phyloP scores from a whole-genome alignment of 2,329 filamentous ascomycete species.

The Penicillium digitatum region DNA sequence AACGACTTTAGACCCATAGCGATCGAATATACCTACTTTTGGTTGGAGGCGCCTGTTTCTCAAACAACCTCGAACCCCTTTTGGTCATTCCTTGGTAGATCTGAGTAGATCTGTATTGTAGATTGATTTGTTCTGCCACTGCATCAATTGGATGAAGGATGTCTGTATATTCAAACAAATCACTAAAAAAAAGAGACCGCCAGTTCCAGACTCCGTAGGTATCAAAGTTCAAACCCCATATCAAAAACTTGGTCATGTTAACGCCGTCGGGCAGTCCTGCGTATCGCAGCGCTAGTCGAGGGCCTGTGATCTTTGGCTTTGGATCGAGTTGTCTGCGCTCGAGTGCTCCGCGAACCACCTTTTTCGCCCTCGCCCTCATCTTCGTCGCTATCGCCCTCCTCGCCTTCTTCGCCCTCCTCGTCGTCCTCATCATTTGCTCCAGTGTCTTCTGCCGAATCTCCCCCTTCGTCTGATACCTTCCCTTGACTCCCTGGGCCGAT shows the following conservation, averaged over 20 bases:
- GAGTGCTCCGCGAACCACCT: constrained; percentile 38
- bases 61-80: background rate
- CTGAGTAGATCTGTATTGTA: background rate
- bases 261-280: constrained; percentile 37
- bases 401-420: constrained; percentile 38
- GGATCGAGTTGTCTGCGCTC: constrained; percentile 34
- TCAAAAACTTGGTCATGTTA: constrained; percentile 14
- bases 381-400: constrained; percentile 39
- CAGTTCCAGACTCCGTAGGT: constrained; percentile 21
- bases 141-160: background rate
- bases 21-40: constrained; percentile 37
- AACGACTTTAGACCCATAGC: constrained; percentile 39
- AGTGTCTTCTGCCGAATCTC: constrained; percentile 36
- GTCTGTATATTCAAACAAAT: constrained; percentile 7
- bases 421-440: constrained; percentile 38
- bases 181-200: constrained; percentile 8
- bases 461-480: constrained; percentile 38
- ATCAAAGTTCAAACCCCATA: constrained; percentile 20
- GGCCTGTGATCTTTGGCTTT: constrained; percentile 38
- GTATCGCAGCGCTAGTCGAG: constrained; percentile 30
- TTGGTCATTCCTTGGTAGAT: background rate
- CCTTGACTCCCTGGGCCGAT: constrained; percentile 29
- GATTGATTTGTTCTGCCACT: background rate
- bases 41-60: constrained; percentile 23
- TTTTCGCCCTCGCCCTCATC: constrained; percentile 34